A percentile compares a stretch with the other conserved stretches of the same genome.
phyloP scores from a whole-genome alignment of 2,329 filamentous ascomycete species.

The Neonectria hederae region DNA sequence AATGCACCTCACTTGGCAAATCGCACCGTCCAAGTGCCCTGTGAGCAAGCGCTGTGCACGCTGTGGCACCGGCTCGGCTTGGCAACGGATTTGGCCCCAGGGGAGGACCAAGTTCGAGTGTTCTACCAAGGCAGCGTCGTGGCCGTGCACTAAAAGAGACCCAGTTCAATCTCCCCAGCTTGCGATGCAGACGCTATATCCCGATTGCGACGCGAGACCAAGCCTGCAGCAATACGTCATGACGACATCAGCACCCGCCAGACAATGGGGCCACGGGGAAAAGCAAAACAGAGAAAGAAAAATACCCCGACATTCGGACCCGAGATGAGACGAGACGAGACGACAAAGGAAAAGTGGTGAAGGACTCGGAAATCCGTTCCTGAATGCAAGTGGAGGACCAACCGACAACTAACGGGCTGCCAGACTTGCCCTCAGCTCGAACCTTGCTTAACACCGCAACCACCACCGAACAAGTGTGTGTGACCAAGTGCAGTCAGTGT shows the following conservation, averaged over 20 bases:
- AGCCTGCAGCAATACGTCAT: conserved; percentile 36
- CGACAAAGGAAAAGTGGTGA: too few relatives aligned
- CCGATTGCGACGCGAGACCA: conserved; percentile 27
- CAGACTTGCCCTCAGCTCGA: not conserved
- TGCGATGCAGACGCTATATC: conserved; percentile 34
- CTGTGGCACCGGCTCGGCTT: not conserved
- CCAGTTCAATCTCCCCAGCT: conserved; percentile 22
- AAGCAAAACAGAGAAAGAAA: not conserved
- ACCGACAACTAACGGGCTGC: not conserved
- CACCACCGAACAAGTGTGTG: conserved; percentile 13
- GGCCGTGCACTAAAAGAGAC: conserved; percentile 25
- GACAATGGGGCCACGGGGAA: not conserved
- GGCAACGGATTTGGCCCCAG: not conserved
- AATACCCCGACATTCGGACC: conserved; percentile 13
- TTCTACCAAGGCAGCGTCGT: conserved; percentile 9
- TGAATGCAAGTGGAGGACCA: not conserved
- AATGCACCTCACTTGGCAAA: conserved; percentile 5
- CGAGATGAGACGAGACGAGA: too few relatives aligned
- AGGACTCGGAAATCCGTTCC: not conserved
- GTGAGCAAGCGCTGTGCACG: not conserved
- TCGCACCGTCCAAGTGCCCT: too few relatives aligned
- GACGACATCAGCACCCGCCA: conserved; percentile 4
- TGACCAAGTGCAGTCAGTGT: too few relatives aligned
- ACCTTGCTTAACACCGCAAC: conserved; percentile 21
- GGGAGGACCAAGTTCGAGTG: too few relatives aligned